These are phyloP conservation scores for Thelonectria olida DNA, from an alignment of 2,329 filamentous ascomycete species.

Conservation along the genomic window DNA sequence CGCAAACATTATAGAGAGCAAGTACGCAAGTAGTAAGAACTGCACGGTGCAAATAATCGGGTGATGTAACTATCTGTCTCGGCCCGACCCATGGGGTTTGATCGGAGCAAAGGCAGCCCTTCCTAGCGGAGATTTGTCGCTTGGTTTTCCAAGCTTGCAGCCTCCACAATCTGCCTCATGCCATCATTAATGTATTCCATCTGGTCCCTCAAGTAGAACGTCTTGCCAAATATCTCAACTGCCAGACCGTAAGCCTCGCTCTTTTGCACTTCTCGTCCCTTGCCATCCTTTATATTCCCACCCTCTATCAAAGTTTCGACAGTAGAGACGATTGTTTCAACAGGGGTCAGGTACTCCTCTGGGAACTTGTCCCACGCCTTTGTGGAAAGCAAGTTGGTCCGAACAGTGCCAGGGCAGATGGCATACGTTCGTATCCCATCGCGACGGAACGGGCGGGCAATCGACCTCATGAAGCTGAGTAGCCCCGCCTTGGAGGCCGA, in stretches of 20 bases:
- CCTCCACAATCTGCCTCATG: conserved; percentile 33
- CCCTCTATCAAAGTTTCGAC: conserved; percentile 3
- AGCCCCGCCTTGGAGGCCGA: conserved; percentile 13
- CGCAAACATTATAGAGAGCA: no score
- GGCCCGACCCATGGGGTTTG: no score
- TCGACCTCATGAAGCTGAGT: conserved; percentile 13
- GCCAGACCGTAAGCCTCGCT: conserved; percentile 8
- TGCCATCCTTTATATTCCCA: neutral
- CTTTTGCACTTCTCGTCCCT: neutral
- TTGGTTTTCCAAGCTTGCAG: conserved; percentile 28
- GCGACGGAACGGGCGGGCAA: conserved; percentile 4
- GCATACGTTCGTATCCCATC: conserved; percentile 16
- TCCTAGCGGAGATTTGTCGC: no score
- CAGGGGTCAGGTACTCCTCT: conserved; percentile 10
- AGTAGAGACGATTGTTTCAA: conserved; percentile 4
- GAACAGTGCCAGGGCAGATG: conserved; percentile 11
- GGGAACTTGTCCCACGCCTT: conserved; percentile 1
- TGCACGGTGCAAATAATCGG: no score
- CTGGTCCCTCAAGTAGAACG: conserved; percentile 41
- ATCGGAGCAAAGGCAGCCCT: no score
- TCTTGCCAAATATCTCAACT: conserved; percentile 26
- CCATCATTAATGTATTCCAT: conserved; percentile 36
- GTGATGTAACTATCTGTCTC: no score
- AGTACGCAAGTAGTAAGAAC: no score
- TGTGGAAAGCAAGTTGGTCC: conserved; percentile 4